Evolutionary conservation across 495 filamentous ascomycete species (phyloP).

Genomic region (Cudoniella acicularis): DNA sequence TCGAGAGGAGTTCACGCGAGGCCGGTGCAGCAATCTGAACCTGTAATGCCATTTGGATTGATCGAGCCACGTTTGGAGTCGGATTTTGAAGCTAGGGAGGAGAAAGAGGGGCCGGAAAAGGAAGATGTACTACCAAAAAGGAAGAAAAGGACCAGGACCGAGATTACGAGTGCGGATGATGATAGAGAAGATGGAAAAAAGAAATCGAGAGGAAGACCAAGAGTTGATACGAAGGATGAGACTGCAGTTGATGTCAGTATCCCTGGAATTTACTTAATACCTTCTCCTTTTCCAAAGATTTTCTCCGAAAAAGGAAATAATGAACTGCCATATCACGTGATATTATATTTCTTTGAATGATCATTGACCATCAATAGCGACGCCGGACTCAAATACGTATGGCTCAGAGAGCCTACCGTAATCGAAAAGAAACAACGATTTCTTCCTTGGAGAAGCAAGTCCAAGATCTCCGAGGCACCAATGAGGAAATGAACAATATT

Average conservation of each 20-base stretch:
- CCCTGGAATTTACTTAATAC: neutral
- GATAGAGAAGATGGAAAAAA: constrained; percentile 45
- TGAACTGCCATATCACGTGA: constrained; percentile 7
- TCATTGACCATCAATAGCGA: constrained; percentile 47
- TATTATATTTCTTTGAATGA: constrained; percentile 3
- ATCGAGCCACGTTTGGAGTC: neutral
- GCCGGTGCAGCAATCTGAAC: neutral
- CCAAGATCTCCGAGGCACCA: constrained; percentile 57
- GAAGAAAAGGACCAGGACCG: constrained; percentile 19
- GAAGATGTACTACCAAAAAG: constrained; percentile 10
- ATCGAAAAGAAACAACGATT: constrained; percentile 79
- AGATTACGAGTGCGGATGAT: constrained; percentile 11
- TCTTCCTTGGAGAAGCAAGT: constrained; percentile 67
- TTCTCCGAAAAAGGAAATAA: neutral
- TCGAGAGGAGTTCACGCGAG: constrained; percentile 10
- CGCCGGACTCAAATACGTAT: constrained; percentile 84
- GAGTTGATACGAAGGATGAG: constrained; percentile 68
- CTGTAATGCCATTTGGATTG: constrained; percentile 19
- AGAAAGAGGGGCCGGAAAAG: constrained; percentile 23
- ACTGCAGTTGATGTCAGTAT: constrained; percentile 49
- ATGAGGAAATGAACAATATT: constrained; percentile 70
- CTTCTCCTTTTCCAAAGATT: neutral
- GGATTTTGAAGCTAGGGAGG: constrained; percentile 12
- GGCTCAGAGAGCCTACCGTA: constrained; percentile 79
- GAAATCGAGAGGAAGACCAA: constrained; percentile 59